These are phyloP conservation scores for Suillus subluteus DNA, from an alignment of 768 basidiomycete genomes.

Conservation along the genomic window DNA sequence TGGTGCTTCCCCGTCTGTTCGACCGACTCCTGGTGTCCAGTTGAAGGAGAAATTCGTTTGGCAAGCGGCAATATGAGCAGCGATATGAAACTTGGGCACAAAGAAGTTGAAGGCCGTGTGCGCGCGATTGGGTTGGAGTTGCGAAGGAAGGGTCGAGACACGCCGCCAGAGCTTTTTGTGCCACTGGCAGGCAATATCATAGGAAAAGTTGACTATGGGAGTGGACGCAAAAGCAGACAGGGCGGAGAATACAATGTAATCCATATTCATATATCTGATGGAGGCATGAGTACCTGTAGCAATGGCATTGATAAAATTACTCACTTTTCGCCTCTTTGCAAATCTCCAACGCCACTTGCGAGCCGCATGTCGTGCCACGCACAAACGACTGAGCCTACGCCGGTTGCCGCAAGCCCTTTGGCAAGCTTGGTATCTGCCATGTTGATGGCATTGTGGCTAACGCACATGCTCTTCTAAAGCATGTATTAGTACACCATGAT, in stretches of 20 bases:
- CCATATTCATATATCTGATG: conserved; percentile 32
- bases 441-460: too few relatives aligned
- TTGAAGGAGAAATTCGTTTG: conserved; percentile 32
- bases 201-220: conserved; percentile 18
- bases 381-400: conserved; percentile 34
- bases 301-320: conserved; percentile 3
- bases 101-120: conserved; percentile 17
- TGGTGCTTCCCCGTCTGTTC: conserved; percentile 40
- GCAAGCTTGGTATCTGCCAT: too few relatives aligned
- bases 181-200: conserved; percentile 30
- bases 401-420: conserved; percentile 29
- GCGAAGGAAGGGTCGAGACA: neutral
- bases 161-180: conserved; percentile 13
- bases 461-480: too few relatives aligned
- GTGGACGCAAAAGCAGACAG: conserved; percentile 5
- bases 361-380: conserved; percentile 35
- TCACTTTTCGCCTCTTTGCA: conserved; percentile 28
- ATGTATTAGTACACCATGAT: too few relatives aligned
- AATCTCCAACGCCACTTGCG: conserved; percentile 25
- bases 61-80: conserved; percentile 21
- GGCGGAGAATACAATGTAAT: conserved; percentile 34
- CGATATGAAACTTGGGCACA: conserved; percentile 34
- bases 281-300: neutral
- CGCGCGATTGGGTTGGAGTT: conserved; percentile 3
- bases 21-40: conserved; percentile 28